Percentiles rank a stretch among this genome's conserved stretches.
phyloP scores from a whole-genome alignment of 495 filamentous ascomycete genomes.

The Glutinoglossum americanum region DNA sequence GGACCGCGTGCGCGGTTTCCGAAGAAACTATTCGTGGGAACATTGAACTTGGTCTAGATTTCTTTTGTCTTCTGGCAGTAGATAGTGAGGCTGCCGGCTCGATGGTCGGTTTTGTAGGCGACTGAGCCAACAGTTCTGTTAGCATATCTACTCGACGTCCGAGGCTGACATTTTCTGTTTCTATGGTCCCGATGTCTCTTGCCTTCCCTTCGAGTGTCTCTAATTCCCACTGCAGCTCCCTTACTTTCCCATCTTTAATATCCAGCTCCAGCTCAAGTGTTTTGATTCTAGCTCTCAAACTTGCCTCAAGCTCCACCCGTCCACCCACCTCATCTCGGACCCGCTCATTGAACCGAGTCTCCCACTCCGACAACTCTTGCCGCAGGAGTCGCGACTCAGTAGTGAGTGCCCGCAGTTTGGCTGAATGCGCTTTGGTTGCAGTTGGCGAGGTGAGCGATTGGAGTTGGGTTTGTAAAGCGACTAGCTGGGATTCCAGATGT shows the following conservation, averaged over 20 bases:
- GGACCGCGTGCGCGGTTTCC: neutral
- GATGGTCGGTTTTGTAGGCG: constrained; percentile 13
- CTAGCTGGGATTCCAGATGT: constrained; percentile 25
- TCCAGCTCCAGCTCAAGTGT: constrained; percentile 14
- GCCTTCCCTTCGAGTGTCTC: constrained; percentile 12
- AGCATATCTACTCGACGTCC: constrained; percentile 20
- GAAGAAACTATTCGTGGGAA: constrained; percentile 10
- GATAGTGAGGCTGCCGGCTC: constrained; percentile 9
- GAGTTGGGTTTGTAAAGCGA: constrained; percentile 19
- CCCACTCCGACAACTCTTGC: constrained; percentile 22
- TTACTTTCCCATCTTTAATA: constrained; percentile 11
- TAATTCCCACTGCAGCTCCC: constrained; percentile 16
- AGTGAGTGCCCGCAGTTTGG: constrained; percentile 18
- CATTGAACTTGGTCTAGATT: constrained; percentile 13
- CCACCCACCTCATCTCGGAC: constrained; percentile 20
- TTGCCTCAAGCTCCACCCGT: constrained; percentile 12
- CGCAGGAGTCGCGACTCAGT: constrained; percentile 16
- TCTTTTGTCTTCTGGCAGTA: constrained; percentile 8
- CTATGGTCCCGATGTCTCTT: constrained; percentile 14
- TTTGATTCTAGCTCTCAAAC: constrained; percentile 11
- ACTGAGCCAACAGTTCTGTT: constrained; percentile 19
- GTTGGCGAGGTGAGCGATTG: constrained; percentile 19
- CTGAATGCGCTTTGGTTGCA: constrained; percentile 16
- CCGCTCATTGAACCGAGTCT: constrained; percentile 20
- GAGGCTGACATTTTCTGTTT: constrained; percentile 18